Base-by-base conservation (phyloP, 2,329 filamentous ascomycete species). In the Trichoderma asperellum region DNA sequence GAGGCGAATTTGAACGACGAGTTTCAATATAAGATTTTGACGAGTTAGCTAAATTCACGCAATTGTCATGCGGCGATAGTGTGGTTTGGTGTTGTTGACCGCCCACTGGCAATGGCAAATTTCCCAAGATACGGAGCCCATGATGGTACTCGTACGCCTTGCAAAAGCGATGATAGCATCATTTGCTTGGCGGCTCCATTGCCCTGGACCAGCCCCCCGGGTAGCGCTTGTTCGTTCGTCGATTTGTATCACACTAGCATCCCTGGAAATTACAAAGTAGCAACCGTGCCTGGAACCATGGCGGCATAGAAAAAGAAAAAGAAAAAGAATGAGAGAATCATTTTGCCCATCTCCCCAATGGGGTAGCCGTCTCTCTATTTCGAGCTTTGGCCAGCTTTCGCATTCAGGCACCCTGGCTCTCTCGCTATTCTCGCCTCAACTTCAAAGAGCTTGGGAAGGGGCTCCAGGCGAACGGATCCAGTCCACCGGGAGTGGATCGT, bases 401-500 rank as follows among this genome's bases (percentile, higher is more conserved):
- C 27, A 32, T 56, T 58, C n/a, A 18, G 35, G 27, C 5, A 29
- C 27, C 34, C 34, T 24, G 18, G 24, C 24, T 49, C 21, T 34
- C 61, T 27, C n/a, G 37, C 32, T 53, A 34, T 29, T n/a, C 29
- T 49, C 56, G 29, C 24, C 62, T 65, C 62, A 65, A 43, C 40
- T 43, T 43, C 40, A 43, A 43, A 43, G 40, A 43, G 40, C 40
- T 43, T 43, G 40, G 18, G 40, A 57, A 35, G 62, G 61, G 52
- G 11, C 27, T 35, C 62, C 53, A 65, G 62, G 40, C 52, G 52
- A 43, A 65, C 62, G 62, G 62, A 65, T 65, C 62, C 62, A 65
- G 62, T 34, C 62, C 62, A 65, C 62, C 53, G 62, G 62, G 52
- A 56, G 62, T 65, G 62, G 62, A 65, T 29, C 62, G 62, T 62